Conservation (phyloP, 2,329 filamentous ascomycete species). For the Aspergillus ruber region DNA sequence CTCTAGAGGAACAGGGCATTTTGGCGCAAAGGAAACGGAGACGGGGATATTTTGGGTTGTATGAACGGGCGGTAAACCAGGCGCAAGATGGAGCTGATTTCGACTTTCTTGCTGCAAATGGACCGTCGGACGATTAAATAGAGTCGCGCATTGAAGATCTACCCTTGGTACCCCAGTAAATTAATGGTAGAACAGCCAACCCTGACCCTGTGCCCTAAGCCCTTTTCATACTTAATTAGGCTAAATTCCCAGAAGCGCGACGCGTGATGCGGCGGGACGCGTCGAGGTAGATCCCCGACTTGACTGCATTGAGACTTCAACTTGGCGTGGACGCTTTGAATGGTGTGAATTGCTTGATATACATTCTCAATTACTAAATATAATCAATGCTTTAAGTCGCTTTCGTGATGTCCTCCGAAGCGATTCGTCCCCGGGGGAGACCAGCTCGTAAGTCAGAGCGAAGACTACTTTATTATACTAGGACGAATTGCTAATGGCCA, state of each 20-base stretch:
- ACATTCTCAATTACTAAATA: neutral
- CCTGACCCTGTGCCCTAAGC: constrained; percentile 28
- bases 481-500: neutral
- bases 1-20: constrained; percentile 5
- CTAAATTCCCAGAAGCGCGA: constrained; percentile 15
- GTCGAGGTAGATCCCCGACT: constrained; percentile 10
- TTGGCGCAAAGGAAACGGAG: constrained; percentile 19
- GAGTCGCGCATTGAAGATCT: too few relatives aligned
- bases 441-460: constrained; percentile 41
- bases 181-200: too few relatives aligned
- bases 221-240: constrained; percentile 19
- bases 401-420: constrained; percentile 30
- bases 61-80: constrained; percentile 39
- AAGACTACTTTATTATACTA: too few relatives aligned
- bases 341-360: neutral
- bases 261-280: constrained; percentile 2
- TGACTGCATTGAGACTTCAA: constrained; percentile 1
- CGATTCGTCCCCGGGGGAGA: constrained; percentile 32
- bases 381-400: neutral
- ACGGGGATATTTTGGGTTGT: constrained; percentile 36
- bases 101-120: constrained; percentile 28
- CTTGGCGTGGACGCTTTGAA: neutral
- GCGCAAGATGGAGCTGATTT: constrained; percentile 38
- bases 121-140: constrained; percentile 4
- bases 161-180: too few relatives aligned